Percentiles rank a stretch among this genome's conserved stretches.
Conservation (phyloP, 768 basidiomycete genomes). For the Mycena galericulata region DNA sequence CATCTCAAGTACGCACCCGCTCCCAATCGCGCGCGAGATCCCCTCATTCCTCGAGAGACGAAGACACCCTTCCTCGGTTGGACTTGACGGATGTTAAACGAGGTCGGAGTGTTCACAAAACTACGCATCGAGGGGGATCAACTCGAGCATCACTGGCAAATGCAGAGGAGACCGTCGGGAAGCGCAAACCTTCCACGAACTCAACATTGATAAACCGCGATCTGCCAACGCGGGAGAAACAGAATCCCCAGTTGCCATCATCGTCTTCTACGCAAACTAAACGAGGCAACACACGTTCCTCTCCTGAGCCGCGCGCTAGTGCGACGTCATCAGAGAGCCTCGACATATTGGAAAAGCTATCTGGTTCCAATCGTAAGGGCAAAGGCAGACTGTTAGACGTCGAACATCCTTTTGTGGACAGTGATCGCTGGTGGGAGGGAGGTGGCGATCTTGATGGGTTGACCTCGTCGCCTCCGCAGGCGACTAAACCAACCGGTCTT, state of each 20-base stretch:
- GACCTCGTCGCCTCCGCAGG: slow-evolving; percentile 11
- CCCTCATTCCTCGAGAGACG: not conserved
- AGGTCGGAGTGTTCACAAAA: slow-evolving; percentile 14
- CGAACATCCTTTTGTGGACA: slow-evolving; percentile 27
- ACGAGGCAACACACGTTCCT: not conserved
- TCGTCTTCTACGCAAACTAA: not conserved
- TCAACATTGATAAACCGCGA: not conserved
- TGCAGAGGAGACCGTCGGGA: not conserved
- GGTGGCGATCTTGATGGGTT: slow-evolving; percentile 33
- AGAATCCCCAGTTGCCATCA: not conserved
- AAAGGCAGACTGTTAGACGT: slow-evolving; percentile 35
- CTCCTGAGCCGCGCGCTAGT: not conserved
- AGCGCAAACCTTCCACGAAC: not conserved
- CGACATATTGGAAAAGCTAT: not conserved
- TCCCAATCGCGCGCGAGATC: slow-evolving; percentile 31
- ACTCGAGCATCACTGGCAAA: slow-evolving; percentile 5
- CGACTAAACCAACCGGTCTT: not conserved
- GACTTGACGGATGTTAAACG: slow-evolving; percentile 5
- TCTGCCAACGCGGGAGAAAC: not conserved
- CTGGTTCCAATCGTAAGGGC: slow-evolving; percentile 13
- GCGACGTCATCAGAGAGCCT: not conserved
- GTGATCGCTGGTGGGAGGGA: slow-evolving; percentile 34
- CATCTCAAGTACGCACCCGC: slow-evolving; percentile 14
- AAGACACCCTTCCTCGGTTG: not conserved
- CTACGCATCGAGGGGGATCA: not conserved